Conservation (phyloP, 2,329 filamentous ascomycete genomes). For the Keithomyces neogunnii region DNA sequence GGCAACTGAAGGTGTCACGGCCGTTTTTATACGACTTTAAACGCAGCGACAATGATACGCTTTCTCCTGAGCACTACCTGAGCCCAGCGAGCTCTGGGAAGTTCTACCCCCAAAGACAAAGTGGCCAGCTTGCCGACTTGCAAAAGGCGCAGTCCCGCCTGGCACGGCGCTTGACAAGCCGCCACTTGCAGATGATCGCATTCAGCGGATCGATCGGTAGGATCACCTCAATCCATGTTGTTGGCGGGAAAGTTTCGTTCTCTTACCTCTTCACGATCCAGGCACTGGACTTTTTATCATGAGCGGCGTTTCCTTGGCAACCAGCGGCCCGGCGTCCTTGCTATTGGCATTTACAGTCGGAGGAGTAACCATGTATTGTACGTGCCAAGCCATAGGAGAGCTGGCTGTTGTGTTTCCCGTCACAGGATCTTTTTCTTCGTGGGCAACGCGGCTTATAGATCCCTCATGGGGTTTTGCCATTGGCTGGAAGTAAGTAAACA, state of each 20-base stretch:
- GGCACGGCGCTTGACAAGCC: conserved; percentile 66
- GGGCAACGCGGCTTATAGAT: conserved; percentile 85
- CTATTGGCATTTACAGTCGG: conserved; percentile 69
- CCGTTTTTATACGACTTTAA: conserved; percentile 54
- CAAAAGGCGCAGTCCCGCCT: conserved; percentile 71
- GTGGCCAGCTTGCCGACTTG: conserved; percentile 50
- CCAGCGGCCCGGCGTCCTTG: conserved; percentile 69
- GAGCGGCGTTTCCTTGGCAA: conserved; percentile 60
- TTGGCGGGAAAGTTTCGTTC: not conserved
- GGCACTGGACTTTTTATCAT: conserved; percentile 76
- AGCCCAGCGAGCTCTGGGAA: conserved; percentile 20
- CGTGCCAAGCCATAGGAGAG: conserved; percentile 84
- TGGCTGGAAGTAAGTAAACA: conserved; percentile 70
- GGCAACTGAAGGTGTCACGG: not conserved
- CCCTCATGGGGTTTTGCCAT: conserved; percentile 93
- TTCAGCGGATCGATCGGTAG: conserved; percentile 83
- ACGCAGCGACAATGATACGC: conserved; percentile 44
- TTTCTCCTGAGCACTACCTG: conserved; percentile 37
- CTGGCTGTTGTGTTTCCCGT: conserved; percentile 86
- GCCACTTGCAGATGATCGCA: conserved; percentile 95
- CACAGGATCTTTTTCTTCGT: conserved; percentile 84
- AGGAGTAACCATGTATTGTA: conserved; percentile 83
- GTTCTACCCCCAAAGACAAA: conserved; percentile 38
- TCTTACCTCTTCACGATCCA: conserved; percentile 32
- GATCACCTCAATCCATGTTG: conserved; percentile 1